Evolutionary conservation across 345 rosid species (phyloP), one percentile per base, ranked within the genome.

Genomic region (Triadica sebifera): DNA sequence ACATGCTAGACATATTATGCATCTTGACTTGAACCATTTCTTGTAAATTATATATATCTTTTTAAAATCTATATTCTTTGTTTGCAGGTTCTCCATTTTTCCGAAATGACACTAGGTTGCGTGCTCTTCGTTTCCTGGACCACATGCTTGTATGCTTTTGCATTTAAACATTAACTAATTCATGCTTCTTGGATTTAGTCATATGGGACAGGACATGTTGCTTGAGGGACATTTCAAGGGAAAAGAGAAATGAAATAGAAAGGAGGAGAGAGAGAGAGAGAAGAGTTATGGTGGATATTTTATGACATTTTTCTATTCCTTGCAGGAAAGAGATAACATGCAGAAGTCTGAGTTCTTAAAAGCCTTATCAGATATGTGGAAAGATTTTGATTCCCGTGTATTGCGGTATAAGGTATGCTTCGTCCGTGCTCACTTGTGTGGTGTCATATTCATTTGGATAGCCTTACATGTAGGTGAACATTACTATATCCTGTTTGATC

Each of bases 331-430:
- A 84, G 98, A 95, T 71, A 95, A 95, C 81, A 87, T 90, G 94
- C 99, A 93, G 86, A 95, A 95, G 83, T 87, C 99, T n/a, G 99
- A 95, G 81, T 95, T 95, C 80, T 79, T 95, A 79, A 95, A 95
- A 87, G 99, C 98, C 67, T 85, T 95, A 73, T 87, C 97, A 80
- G 97, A 91, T 81, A 95, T 95, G 98, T 95, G 99, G 99, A 95
- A 93, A 86, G 98, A 91, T 70, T 95, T 95, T 82, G 99, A 91
- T 77, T 83, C 94, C 22, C 99, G 99, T 79, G 98, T 95, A 51
- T 80, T 95, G 87, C 98, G 90, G 71, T 95, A 88, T 78, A 95
- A 95, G 99, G 99, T 95, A 80, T 76, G 90, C 43, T 66, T 68
- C 61, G 75, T 63, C 69, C 15, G n/a, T 57, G 25, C 29, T 24